Evolutionary conservation across 2,329 filamentous ascomycete genomes (phyloP).

Genomic region (Plectosphaerella sp.): DNA sequence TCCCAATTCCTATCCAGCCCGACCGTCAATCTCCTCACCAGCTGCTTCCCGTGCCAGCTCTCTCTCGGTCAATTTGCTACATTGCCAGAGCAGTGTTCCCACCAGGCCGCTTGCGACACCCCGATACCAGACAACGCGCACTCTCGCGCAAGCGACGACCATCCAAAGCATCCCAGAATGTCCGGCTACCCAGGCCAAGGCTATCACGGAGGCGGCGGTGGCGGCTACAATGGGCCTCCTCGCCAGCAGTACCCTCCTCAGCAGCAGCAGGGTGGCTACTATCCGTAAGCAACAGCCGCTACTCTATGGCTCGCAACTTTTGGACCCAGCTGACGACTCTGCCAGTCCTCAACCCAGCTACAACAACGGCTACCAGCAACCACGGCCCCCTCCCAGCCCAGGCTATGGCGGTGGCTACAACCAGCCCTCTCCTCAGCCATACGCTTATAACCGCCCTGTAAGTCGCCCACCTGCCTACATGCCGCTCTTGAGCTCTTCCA

Average conservation of each 20-base stretch:
- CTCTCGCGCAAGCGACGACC: background rate
- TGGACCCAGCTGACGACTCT: background rate
- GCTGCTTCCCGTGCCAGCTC: too few relatives aligned
- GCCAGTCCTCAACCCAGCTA: constrained; percentile 40
- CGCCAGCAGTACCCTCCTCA: constrained; percentile 30
- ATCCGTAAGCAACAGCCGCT: constrained; percentile 35
- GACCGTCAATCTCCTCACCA: too few relatives aligned
- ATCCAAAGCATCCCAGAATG: constrained; percentile 36
- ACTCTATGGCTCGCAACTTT: background rate
- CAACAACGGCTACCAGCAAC: constrained; percentile 39
- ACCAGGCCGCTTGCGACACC: too few relatives aligned
- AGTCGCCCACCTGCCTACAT: background rate
- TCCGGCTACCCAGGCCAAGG: constrained; percentile 56
- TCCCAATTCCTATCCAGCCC: too few relatives aligned
- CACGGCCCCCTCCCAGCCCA: constrained; percentile 28
- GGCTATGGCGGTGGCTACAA: constrained; percentile 32
- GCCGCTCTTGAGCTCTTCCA: too few relatives aligned
- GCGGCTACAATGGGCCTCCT: constrained; percentile 30
- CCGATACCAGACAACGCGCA: too few relatives aligned
- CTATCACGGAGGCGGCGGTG: constrained; percentile 47
- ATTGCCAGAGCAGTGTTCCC: too few relatives aligned
- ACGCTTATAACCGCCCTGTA: constrained; percentile 37
- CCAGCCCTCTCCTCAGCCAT: constrained; percentile 44
- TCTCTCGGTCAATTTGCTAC: too few relatives aligned
- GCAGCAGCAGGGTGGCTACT: constrained; percentile 43